Evolutionary conservation across 2,329 filamentous ascomycete genomes (phyloP).

Genomic region (Aureobasidium melanogenum): DNA sequence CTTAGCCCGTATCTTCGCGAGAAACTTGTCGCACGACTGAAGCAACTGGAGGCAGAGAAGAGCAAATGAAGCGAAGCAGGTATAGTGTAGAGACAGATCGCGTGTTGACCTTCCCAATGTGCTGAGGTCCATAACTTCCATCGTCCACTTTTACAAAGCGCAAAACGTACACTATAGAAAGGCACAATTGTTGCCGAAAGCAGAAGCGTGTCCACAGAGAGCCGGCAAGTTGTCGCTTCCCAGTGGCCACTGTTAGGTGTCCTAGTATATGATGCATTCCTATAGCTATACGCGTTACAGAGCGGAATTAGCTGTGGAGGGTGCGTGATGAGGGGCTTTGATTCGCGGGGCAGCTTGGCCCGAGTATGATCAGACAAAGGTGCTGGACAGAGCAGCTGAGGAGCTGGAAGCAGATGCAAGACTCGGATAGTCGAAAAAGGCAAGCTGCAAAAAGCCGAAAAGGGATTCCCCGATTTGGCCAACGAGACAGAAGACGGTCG

Average conservation of each 20-base stretch:
- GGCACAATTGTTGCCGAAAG: too few species aligned
- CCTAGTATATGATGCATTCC: too few species aligned
- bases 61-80: neutral
- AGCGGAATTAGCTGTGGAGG: too few species aligned
- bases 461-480: neutral
- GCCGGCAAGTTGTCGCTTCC: too few species aligned
- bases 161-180: too few species aligned
- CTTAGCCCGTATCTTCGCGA: conserved; percentile 26
- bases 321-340: neutral
- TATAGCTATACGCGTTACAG: too few species aligned
- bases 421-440: neutral
- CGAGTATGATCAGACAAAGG: neutral
- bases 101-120: too few species aligned
- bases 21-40: conserved; percentile 26
- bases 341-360: conserved; percentile 6
- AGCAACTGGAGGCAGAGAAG: conserved; percentile 18
- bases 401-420: neutral
- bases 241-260: too few species aligned
- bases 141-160: too few species aligned
- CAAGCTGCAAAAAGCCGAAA: neutral
- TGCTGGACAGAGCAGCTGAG: neutral
- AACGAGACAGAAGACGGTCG: neutral
- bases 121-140: too few species aligned
- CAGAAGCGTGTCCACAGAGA: too few species aligned
- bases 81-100: too few species aligned